Conservation (phyloP, 768 basidiomycete species). For the Mycena kentingensis region DNA sequence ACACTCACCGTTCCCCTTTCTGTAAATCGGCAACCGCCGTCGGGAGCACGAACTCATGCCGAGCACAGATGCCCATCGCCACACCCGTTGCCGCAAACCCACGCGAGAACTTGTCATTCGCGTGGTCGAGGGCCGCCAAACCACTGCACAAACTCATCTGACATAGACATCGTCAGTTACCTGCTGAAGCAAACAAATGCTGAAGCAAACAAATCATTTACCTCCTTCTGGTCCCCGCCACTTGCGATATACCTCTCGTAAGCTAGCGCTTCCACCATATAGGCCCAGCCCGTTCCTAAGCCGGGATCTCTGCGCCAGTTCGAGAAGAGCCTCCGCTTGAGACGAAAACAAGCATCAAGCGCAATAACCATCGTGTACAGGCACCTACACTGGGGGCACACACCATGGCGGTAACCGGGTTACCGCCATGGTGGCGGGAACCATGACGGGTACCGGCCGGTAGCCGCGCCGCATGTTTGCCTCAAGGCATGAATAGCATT, state of each 20-base stretch:
- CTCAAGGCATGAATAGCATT: too few species aligned
- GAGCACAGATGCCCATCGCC: too few species aligned
- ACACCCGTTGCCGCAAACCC: constrained; percentile 9
- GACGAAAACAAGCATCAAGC: constrained; percentile 2
- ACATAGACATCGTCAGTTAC: too few species aligned
- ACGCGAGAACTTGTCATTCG: constrained; percentile 12
- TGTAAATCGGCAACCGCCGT: constrained; percentile 19
- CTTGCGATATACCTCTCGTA: constrained; percentile 5
- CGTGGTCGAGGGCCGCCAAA: too few species aligned
- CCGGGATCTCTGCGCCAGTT: background rate
- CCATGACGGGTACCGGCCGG: too few species aligned
- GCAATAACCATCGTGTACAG: too few species aligned
- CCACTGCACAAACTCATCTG: too few species aligned
- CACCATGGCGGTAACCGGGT: background rate
- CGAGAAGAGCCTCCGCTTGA: background rate
- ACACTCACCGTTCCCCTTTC: constrained; percentile 1
- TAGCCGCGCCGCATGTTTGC: too few species aligned
- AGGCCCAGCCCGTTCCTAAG: too few species aligned
- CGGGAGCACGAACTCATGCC: constrained; percentile 10
- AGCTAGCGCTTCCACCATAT: background rate
- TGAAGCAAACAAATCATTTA: too few species aligned
- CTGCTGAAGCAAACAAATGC: too few species aligned
- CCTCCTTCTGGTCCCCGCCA: constrained; percentile 11
- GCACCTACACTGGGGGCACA: background rate
- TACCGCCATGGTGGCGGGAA: too few species aligned